Base-by-base conservation (phyloP, 352 stramenopile genomes). In the Synura sp. region DNA sequence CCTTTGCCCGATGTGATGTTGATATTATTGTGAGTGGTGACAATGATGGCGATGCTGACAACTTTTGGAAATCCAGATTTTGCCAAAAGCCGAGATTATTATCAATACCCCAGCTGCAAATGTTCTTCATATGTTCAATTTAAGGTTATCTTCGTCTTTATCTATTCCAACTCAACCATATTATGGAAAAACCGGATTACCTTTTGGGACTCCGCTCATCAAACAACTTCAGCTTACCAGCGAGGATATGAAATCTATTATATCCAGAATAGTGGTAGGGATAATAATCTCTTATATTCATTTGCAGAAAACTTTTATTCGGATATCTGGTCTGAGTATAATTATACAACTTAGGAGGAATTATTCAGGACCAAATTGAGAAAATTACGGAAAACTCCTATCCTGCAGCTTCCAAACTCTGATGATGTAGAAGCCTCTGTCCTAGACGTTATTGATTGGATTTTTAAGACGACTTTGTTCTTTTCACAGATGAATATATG, bases 71-170 rank as follows among this genome's bases (percentile, higher is more conserved):
- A 71, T 31, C 57, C 57, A 71, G 33, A 71, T 71, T 71, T 71
- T 71, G 57, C 57, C 57, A 31, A 71, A 71, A 71, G 57, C 57
- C 57, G 38, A 71, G 57, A 71, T 71, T 71, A 71, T 71, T 71
- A 71, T 71, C 38, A 31, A 71, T 71, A 41, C 57, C 57, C 57
- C 57, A 71, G 57, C 57, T 71, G 57, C 57, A 31, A 71, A 71
- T 71, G 57, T 71, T 71, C 57, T 71, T 36, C 57, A 71, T 71
- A 71, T 71, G 57, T 71, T 71, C 57, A 71, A 71, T 71, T 71
- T 71, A 71, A 71, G 57, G 57, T 31, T 71, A 41, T 71, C 57
- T 71, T 71, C 57, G 57, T 71, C 57, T 35, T 71, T 71, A 71
- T 71, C 57, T 22, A 71, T 71, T 42, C 57, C 57, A 71, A 71